A percentile compares a stretch with the other conserved stretches of the same genome.
These are phyloP conservation scores for Cicer cuneatum DNA, from an alignment of 306 rosid genomes.

Conservation along the genomic window DNA sequence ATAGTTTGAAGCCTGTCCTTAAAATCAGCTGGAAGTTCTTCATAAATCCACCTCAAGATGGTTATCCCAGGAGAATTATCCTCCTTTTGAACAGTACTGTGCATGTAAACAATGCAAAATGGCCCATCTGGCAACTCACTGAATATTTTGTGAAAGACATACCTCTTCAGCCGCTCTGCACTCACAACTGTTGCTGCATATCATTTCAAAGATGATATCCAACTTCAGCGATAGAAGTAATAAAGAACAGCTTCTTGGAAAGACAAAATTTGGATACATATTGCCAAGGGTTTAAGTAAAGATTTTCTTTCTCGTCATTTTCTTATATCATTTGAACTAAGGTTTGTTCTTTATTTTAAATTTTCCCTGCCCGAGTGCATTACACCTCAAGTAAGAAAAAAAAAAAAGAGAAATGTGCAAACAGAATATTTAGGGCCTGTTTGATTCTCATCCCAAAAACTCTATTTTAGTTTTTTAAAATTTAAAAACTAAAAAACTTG, in stretches of 20 bases:
- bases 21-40: slow-evolving; percentile 73
- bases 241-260: slow-evolving; percentile 2
- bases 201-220: slow-evolving; percentile 35
- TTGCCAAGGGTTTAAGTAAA: not conserved
- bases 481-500: too few species aligned
- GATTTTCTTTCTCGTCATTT: slow-evolving; percentile 3
- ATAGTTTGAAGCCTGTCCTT: slow-evolving; percentile 84
- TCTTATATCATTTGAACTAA: slow-evolving; percentile 1
- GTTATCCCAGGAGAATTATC: slow-evolving; percentile 94
- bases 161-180: slow-evolving; percentile 84
- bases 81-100: slow-evolving; percentile 81
- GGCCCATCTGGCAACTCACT: slow-evolving; percentile 81
- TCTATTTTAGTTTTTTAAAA: too few species aligned
- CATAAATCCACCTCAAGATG: slow-evolving; percentile 95
- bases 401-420: not conserved
- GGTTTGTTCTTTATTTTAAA: not conserved
- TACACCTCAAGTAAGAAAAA: not conserved
- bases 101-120: slow-evolving; percentile 83
- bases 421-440: not conserved
- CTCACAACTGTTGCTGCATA: slow-evolving; percentile 74
- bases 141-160: slow-evolving; percentile 69
- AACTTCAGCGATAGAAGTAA: slow-evolving; percentile 23
- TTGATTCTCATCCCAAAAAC: too few species aligned
- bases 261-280: not conserved
- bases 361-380: not conserved